A percentile compares a stretch with the other conserved stretches of the same genome.
Conservation (phyloP, 2,329 filamentous ascomycete species). For the Rhinocladiella similis region DNA sequence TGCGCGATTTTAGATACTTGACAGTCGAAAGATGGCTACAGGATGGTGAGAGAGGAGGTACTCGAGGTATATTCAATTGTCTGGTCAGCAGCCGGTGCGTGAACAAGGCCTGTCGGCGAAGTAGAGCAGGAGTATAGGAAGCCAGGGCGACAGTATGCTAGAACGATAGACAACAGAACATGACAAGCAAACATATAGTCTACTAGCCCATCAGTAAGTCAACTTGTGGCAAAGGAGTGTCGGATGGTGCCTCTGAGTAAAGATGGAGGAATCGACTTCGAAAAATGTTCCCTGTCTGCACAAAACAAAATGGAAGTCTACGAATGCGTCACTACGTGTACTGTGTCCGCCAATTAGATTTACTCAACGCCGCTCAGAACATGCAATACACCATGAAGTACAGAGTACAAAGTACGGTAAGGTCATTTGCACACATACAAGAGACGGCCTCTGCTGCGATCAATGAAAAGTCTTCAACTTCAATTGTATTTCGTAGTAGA, state of each 20-base stretch:
- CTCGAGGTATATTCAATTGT: background rate
- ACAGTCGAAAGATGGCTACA: background rate
- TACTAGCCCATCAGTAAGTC: background rate
- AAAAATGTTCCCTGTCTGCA: background rate
- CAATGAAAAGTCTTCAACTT: too few relatives aligned
- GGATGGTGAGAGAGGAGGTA: background rate
- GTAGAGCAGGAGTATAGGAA: constrained; percentile 2
- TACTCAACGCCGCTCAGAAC: too few relatives aligned
- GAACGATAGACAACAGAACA: background rate
- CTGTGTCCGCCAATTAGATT: too few relatives aligned
- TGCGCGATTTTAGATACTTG: background rate
- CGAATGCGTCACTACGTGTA: too few relatives aligned
- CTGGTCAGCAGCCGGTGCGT: background rate
- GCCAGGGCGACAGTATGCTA: constrained; percentile 15
- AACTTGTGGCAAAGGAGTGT: background rate
- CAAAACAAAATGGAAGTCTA: too few relatives aligned
- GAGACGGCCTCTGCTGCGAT: too few relatives aligned
- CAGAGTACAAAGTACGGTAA: too few relatives aligned
- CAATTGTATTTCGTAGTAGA: background rate
- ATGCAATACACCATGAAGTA: too few relatives aligned
- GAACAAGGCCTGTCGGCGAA: constrained; percentile 8
- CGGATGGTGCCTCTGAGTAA: constrained; percentile 11
- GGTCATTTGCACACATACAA: too few relatives aligned
- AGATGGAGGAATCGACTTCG: background rate
- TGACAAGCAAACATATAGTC: background rate